Conservation (phyloP, 495 filamentous ascomycete genomes). For the Aspergillus indologenus region DNA sequence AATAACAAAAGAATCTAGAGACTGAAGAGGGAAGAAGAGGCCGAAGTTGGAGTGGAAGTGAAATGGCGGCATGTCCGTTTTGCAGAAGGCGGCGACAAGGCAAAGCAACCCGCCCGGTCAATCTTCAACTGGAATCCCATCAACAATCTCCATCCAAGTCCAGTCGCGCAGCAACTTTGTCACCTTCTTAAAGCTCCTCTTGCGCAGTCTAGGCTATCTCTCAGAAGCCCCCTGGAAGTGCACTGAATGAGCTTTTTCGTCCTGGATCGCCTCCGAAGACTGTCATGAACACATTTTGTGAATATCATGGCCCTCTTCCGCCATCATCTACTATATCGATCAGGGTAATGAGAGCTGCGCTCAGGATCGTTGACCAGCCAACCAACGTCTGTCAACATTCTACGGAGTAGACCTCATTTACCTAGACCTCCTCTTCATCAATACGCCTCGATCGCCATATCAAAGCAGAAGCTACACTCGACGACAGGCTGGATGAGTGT, state of each 20-base stretch:
- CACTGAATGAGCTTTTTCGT: background rate
- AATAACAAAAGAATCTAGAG: background rate
- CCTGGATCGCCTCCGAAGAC: background rate
- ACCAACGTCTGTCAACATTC: too few species aligned
- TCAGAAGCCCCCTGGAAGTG: background rate
- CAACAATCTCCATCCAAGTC: background rate
- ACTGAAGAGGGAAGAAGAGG: background rate
- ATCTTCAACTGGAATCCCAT: too few species aligned
- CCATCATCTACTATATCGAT: background rate
- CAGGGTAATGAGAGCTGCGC: background rate
- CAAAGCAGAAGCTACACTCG: background rate
- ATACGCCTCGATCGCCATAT: too few species aligned
- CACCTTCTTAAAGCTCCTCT: background rate
- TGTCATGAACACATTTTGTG: background rate
- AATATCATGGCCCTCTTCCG: background rate
- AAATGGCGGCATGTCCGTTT: background rate
- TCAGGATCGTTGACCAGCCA: too few species aligned
- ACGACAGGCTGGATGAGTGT: background rate
- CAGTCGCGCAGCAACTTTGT: background rate
- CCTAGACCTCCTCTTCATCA: too few species aligned
- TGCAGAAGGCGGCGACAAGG: background rate
- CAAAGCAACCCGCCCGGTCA: background rate
- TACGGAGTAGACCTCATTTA: too few species aligned
- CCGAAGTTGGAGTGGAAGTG: background rate
- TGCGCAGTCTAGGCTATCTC: too few species aligned